Evolutionary conservation across 495 filamentous ascomycete genomes (phyloP).

Genomic region (Penicillium steckii): DNA sequence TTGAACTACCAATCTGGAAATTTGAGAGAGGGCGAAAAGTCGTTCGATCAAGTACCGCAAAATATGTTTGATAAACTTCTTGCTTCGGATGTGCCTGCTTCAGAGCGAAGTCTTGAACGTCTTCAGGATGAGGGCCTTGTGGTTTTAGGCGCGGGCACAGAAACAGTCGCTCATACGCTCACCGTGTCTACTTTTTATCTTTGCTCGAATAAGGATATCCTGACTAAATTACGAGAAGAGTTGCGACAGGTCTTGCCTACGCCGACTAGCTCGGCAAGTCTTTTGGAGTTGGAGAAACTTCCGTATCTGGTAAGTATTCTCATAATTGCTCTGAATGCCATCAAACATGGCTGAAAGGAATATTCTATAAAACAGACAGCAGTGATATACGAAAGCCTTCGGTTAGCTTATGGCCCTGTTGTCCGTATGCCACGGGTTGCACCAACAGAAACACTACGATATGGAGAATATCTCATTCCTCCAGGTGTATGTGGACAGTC

Average conservation of each 20-base stretch:
- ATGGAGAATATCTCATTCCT: constrained; percentile 7
- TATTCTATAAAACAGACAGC: constrained; percentile 2
- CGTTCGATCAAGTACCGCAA: background rate
- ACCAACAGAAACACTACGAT: constrained; percentile 4
- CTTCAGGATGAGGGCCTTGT: constrained; percentile 30
- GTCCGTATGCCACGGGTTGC: constrained; percentile 3
- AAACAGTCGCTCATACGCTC: constrained; percentile 32
- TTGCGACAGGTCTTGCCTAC: constrained; percentile 26
- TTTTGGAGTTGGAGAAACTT: constrained; percentile 38
- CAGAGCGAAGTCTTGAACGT: constrained; percentile 23
- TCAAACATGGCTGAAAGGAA: no score
- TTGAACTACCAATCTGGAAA: background rate
- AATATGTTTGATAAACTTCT: constrained; percentile 6
- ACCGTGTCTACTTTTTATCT: constrained; percentile 30
- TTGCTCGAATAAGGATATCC: constrained; percentile 16
- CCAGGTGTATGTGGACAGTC: constrained; percentile 10
- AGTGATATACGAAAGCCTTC: constrained; percentile 6
- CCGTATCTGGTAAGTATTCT: constrained; percentile 41
- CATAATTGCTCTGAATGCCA: background rate
- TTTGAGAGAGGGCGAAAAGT: background rate
- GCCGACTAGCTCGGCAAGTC: background rate
- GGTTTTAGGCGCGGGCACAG: constrained; percentile 33
- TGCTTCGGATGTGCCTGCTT: constrained; percentile 10
- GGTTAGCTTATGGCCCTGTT: constrained; percentile 3
- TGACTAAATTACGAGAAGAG: constrained; percentile 20